These are phyloP conservation scores for Cladosporium austrohemisphaericum DNA, from an alignment of 2,329 filamentous ascomycete genomes.

Conservation along the genomic window DNA sequence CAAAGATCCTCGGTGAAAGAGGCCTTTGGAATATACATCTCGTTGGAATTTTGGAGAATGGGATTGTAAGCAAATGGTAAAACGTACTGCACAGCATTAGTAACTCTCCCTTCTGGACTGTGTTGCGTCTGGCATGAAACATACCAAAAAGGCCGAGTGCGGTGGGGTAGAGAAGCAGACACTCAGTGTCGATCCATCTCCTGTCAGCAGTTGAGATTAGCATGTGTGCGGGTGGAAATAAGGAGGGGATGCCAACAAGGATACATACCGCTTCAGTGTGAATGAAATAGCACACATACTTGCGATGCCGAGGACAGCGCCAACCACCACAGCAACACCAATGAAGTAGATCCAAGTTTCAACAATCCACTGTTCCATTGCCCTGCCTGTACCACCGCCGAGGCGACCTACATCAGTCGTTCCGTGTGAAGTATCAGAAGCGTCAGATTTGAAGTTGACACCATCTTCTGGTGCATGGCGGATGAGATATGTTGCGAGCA, in stretches of 20 bases:
- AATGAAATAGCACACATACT: slow-evolving; percentile 73
- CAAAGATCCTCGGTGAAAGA: too few relatives aligned
- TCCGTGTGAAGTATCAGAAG: neutral
- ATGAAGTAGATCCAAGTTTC: slow-evolving; percentile 56
- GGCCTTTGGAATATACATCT: too few relatives aligned
- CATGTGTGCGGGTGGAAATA: neutral
- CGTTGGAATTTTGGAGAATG: too few relatives aligned
- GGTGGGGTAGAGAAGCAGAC: slow-evolving; percentile 78
- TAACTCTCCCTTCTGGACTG: too few relatives aligned
- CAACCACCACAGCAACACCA: slow-evolving; percentile 72
- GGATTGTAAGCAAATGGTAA: too few relatives aligned
- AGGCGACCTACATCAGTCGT: slow-evolving; percentile 30
- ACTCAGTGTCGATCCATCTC: slow-evolving; percentile 72
- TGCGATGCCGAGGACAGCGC: slow-evolving; percentile 69
- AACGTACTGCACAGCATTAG: too few relatives aligned
- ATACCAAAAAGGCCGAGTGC: slow-evolving; percentile 76
- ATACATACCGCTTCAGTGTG: slow-evolving; percentile 58
- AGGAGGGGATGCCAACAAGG: slow-evolving; percentile 27
- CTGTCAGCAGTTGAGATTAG: slow-evolving; percentile 38
- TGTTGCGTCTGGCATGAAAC: too few relatives aligned
- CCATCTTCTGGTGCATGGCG: slow-evolving; percentile 63
- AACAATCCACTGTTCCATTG: slow-evolving; percentile 63
- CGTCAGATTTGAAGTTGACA: slow-evolving; percentile 24
- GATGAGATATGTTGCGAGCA: slow-evolving; percentile 75
- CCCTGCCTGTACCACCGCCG: slow-evolving; percentile 49